Base-by-base conservation (phyloP, 805 yeast genomes). In the Starmerella kuoi region DNA sequence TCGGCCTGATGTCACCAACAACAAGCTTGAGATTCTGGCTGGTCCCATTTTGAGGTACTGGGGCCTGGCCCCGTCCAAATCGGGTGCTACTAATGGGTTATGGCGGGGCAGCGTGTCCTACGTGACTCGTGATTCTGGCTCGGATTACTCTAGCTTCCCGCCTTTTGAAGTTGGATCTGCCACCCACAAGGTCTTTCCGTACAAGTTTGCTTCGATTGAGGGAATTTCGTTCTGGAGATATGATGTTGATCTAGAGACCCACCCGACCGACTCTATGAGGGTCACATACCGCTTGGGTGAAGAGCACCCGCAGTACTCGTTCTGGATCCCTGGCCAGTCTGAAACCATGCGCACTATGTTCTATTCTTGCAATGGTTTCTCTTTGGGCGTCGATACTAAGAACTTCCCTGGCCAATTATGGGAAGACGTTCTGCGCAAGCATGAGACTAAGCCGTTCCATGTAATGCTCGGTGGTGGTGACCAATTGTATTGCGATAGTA, bases 401-500 rank as follows among this genome's bases (percentile, higher is more conserved):
- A 60, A 60, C 4, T 91, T 76, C 62, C 74, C 76, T 45, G 83
- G 87, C 7, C 77, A 83, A 2, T 61, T 91, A 49, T 88, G 97
- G 97, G 68, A 65, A 31, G 96, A 91, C 56, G 93, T 88, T 3
- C 54, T 87, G 52, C 65, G 70, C 22, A 73, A 74, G 46, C 95
- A 88, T 56, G 52, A 60, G 4, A 65, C 68, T 31, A 52, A 60
- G 5, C 73, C 69, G 32, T 84, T 84, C 61, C 95, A 88, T 59
- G 96, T 85, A 4, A 87, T 88, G 94, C 66, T 91, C 23, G 97
- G 97, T 23, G 97, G 97, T 40, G 98, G 98, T 25, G 98, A 88
- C 62, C 98, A 88, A 63, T 71, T 88, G 38, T 88, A 88, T 59
- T 76, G 87, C 40, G 98, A 88, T 61, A 69, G 84, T 1, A 76